These are phyloP conservation scores for Ulota crispa DNA, from an alignment of 225 moss, liverwort and hornwort genomes.

Conservation along the genomic window DNA sequence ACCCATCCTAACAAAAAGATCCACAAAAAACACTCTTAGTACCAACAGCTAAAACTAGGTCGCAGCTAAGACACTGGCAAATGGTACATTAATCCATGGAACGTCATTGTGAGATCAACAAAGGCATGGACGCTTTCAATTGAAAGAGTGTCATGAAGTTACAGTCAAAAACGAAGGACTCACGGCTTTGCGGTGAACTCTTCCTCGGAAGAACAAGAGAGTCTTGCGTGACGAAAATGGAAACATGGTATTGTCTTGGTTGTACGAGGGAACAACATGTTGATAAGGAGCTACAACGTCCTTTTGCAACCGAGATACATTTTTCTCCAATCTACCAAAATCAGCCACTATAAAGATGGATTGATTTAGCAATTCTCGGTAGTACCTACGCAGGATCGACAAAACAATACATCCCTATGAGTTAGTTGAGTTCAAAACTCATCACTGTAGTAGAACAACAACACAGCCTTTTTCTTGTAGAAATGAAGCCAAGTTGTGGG, in stretches of 20 bases:
- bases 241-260: conserved; percentile 45
- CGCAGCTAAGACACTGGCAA: not conserved
- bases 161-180: conserved; percentile 10
- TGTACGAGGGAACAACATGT: conserved; percentile 65
- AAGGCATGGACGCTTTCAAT: not conserved
- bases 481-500: not conserved
- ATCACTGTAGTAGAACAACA: not conserved
- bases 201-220: conserved; percentile 77
- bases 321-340: conserved; percentile 64
- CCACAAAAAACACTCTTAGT: not conserved
- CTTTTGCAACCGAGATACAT: conserved; percentile 60
- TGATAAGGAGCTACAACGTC: conserved; percentile 88
- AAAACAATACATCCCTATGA: not conserved
- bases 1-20: conserved; percentile 49
- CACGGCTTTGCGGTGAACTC: conserved; percentile 77
- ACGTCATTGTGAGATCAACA: not conserved
- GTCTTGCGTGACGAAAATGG: conserved; percentile 60
- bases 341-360: conserved; percentile 81
- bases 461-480: not conserved
- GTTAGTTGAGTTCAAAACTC: not conserved
- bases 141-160: not conserved
- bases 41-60: not conserved
- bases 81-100: not conserved
- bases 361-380: conserved; percentile 54
- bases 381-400: conserved; percentile 24